A percentile compares a stretch with the other conserved stretches of the same genome.
phyloP scores from a whole-genome alignment of 169 alveolate genomes.

The Amoebophrya sp. region DNA sequence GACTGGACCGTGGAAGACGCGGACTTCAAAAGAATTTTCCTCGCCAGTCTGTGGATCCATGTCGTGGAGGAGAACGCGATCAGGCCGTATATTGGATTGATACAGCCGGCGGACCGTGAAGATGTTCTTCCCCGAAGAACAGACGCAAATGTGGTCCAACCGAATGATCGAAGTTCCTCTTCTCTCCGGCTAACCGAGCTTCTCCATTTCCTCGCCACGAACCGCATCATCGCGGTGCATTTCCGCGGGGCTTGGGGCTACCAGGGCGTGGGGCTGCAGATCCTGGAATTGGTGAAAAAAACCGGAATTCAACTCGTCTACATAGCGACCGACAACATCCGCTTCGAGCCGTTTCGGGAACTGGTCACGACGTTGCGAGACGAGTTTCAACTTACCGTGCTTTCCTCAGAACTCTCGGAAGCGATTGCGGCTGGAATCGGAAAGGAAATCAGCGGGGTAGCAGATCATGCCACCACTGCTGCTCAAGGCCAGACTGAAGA shows the following conservation, averaged over 20 bases:
- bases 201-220: neutral
- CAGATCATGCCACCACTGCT: no score
- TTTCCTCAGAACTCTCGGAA: neutral
- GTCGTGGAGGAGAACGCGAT: neutral
- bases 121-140: no score
- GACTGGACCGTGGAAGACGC: constrained; percentile 8
- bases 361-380: neutral
- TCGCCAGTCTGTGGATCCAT: neutral
- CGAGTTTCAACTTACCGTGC: neutral
- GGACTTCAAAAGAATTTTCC: neutral
- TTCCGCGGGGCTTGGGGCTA: neutral
- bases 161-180: no score
- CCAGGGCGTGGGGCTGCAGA: constrained; percentile 25
- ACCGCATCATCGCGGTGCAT: neutral
- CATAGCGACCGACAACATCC: neutral
- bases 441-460: no score
- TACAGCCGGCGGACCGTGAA: neutral
- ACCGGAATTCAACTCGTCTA: neutral
- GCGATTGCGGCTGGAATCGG: neutral
- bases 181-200: neutral
- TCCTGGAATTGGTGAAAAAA: neutral
- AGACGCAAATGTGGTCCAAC: no score
- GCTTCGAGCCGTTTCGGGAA: neutral
- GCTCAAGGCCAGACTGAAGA: neutral
- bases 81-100: neutral